A percentile compares a stretch with the other conserved stretches of the same genome.
phyloP scores from a whole-genome alignment of 495 filamentous ascomycete species.

The Penicillium alfredii region DNA sequence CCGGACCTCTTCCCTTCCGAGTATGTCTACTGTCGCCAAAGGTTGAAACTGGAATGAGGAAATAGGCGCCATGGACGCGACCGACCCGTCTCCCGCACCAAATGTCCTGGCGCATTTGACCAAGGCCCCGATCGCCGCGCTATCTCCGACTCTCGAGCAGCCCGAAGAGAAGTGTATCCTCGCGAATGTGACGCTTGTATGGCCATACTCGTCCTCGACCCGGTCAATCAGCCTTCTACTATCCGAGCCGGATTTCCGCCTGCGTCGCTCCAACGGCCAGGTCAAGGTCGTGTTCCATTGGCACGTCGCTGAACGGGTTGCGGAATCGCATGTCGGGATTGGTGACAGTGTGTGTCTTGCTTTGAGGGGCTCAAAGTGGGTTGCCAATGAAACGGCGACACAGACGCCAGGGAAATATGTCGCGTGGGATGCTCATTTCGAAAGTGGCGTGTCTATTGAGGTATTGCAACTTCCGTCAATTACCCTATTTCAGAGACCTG shows the following conservation, averaged over 20 bases:
- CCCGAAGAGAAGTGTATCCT: constrained; percentile 37
- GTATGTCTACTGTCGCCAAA: constrained; percentile 8
- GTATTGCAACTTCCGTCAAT: constrained; percentile 35
- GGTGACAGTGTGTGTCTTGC: constrained; percentile 67
- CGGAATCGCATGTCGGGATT: constrained; percentile 59
- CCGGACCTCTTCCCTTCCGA: too few species aligned
- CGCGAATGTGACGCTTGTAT: constrained; percentile 76
- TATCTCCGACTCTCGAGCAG: constrained; percentile 48
- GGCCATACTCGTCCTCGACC: constrained; percentile 81
- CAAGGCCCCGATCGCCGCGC: constrained; percentile 60
- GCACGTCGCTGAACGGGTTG: constrained; percentile 61
- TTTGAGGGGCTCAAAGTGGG: constrained; percentile 60
- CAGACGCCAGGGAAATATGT: constrained; percentile 61
- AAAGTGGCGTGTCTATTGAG: constrained; percentile 52
- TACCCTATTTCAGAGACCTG: too few species aligned
- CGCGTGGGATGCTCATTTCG: constrained; percentile 68
- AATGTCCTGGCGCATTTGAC: constrained; percentile 20
- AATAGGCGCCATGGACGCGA: constrained; percentile 30
- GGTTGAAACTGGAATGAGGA: constrained; percentile 13
- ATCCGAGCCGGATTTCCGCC: constrained; percentile 79
- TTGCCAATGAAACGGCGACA: constrained; percentile 35
- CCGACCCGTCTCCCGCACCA: constrained; percentile 19
- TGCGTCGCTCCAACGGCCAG: constrained; percentile 73
- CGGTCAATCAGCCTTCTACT: constrained; percentile 68
- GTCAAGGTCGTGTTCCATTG: constrained; percentile 77